phyloP scores from a whole-genome alignment of 2,329 filamentous ascomycete species.

The Trichothecium sympodiale region DNA sequence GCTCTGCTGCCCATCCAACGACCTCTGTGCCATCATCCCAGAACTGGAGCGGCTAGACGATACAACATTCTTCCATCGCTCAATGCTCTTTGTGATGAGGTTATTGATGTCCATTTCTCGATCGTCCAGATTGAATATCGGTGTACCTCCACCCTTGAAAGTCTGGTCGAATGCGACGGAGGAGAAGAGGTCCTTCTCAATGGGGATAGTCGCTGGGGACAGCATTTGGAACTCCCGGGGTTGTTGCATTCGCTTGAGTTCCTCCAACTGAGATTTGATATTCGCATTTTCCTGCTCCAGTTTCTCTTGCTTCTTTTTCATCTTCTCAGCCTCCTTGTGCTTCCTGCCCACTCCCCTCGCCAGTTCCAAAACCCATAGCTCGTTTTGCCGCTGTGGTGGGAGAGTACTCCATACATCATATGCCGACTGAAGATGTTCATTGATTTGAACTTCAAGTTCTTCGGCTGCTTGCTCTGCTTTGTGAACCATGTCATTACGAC shows the following conservation, averaged over 20 bases:
- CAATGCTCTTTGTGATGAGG: constrained; percentile 42
- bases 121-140: constrained; percentile 40
- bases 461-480: constrained; percentile 41
- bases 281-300: constrained; percentile 46
- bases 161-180: constrained; percentile 32
- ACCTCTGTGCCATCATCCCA: constrained; percentile 39
- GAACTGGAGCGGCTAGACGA: constrained; percentile 32
- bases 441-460: constrained; percentile 56
- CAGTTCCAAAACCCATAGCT: constrained; percentile 51
- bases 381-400: constrained; percentile 39
- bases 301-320: constrained; percentile 37
- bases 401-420: constrained; percentile 68
- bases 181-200: constrained; percentile 36
- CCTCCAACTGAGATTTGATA: constrained; percentile 47
- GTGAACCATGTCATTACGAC: constrained; percentile 34
- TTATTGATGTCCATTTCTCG: constrained; percentile 39
- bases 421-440: constrained; percentile 65
- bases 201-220: constrained; percentile 38
- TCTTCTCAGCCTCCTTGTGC: constrained; percentile 40
- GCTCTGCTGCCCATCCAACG: constrained; percentile 26
- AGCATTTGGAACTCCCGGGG: constrained; percentile 46
- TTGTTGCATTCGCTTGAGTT: constrained; percentile 46
- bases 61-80: constrained; percentile 52
- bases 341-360: constrained; percentile 47
- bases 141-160: constrained; percentile 22